Evolutionary conservation across 768 basidiomycete species (phyloP).

Genomic region (Macrolepiota fuliginosa): DNA sequence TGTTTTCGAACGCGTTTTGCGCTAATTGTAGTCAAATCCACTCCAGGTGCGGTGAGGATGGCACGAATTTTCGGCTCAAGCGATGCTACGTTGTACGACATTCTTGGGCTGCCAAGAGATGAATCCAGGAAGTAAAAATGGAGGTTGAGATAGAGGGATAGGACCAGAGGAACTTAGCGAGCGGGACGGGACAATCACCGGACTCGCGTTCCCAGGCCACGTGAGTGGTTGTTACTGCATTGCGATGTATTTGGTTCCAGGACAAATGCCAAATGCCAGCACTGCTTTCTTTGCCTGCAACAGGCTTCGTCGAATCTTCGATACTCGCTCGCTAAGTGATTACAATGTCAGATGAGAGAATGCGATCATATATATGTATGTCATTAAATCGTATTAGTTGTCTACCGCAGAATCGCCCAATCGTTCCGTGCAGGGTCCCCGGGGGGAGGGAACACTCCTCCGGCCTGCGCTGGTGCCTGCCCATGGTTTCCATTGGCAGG

Average conservation of each 20-base stretch:
- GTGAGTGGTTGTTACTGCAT: slow-evolving; percentile 13
- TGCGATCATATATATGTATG: not conserved
- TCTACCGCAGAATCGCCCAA: slow-evolving; percentile 60
- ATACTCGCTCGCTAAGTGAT: not conserved
- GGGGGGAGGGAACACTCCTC: slow-evolving; percentile 57
- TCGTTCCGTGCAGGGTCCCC: slow-evolving; percentile 65
- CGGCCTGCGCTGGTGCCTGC: slow-evolving; percentile 13
- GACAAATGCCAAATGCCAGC: not conserved
- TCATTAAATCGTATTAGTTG: slow-evolving; percentile 15
- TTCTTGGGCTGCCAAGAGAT: slow-evolving; percentile 18
- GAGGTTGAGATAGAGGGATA: slow-evolving; percentile 4
- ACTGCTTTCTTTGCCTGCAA: not conserved
- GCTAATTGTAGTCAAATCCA: slow-evolving; percentile 76
- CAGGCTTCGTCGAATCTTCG: not conserved
- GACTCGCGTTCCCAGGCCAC: slow-evolving; percentile 8
- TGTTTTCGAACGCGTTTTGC: slow-evolving; percentile 87
- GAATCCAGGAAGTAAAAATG: not conserved
- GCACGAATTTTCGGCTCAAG: slow-evolving; percentile 61
- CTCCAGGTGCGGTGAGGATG: slow-evolving; percentile 75
- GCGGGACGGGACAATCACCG: not conserved
- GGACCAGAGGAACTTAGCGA: slow-evolving; percentile 2
- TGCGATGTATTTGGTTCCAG: not conserved
- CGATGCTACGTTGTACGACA: slow-evolving; percentile 51
- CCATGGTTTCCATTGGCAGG: slow-evolving; percentile 29
- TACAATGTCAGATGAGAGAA: not conserved